Evolutionary conservation across 345 rosid genomes (phyloP).

Genomic region (Moricandia arvensis): DNA sequence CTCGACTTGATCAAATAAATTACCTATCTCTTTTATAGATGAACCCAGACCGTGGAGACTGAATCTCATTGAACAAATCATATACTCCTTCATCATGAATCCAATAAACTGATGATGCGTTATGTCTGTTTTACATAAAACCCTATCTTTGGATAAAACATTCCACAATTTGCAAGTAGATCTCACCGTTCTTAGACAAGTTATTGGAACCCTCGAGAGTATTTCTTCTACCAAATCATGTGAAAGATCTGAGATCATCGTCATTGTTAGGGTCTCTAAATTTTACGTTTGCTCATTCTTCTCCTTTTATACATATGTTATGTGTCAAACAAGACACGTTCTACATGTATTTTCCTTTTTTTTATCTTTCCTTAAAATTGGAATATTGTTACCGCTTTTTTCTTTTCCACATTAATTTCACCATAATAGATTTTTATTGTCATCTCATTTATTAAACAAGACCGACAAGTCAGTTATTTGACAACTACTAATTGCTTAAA

Average conservation of each 20-base stretch:
- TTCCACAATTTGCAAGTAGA: not conserved
- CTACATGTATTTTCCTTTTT: not conserved
- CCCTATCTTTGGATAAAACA: not conserved
- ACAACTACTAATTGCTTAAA: too few species aligned
- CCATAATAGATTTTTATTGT: too few species aligned
- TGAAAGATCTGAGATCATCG: not conserved
- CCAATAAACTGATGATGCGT: not conserved
- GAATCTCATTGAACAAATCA: not conserved
- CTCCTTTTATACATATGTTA: not conserved
- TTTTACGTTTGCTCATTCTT: not conserved
- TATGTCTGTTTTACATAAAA: not conserved
- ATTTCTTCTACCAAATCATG: not conserved
- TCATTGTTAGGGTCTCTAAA: not conserved
- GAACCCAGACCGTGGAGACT: not conserved
- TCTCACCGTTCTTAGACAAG: not conserved
- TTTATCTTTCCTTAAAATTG: too few species aligned
- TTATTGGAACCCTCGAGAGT: not conserved
- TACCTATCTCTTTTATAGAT: not conserved
- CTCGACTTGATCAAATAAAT: not conserved
- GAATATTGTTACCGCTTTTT: too few species aligned
- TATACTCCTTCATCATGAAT: not conserved
- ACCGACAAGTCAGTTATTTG: too few species aligned
- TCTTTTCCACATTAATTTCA: too few species aligned
- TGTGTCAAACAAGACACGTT: not conserved
- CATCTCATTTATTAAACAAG: too few species aligned